Base-by-base conservation (phyloP, 129 eudicot species). In the Escallonia rubra region DNA sequence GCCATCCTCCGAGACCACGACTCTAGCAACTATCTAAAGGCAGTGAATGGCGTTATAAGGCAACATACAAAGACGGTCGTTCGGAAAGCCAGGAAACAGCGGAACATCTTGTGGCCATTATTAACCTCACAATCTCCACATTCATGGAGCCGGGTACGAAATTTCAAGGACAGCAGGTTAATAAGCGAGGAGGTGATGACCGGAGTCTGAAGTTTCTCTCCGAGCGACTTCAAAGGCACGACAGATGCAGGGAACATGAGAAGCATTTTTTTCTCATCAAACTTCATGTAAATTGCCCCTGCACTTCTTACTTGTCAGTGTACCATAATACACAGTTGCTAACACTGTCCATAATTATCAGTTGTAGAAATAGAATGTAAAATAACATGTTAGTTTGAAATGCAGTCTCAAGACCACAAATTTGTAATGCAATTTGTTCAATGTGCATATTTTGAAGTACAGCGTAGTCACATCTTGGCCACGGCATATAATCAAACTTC, bases 1-100 rank as follows among this genome's bases (percentile, higher is more conserved):
- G 84, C 95, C 11, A 89, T 93, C 49, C 72, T 80, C 5, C 80
- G 98, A 76, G 96, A 93, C 85, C 98, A 93, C 42, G 95, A 93
- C 71, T 86, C 95, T 10, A 89, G 91, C 85, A 88, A 88, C 88
- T 93, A 93, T 70, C 63, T 86, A 4, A 92, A 88, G 78, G 96
- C 96, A 5, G 74, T 88, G 43, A 86, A 86, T 52, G 86, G 85
- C 15, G 89, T 86, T 71, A 83, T 88, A 62, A 76, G 90, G 64
- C 83, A 81, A 42, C 82, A 83, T n/a, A 86, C 84, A 43, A 83
- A 81, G 67, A 38, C 38, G 8, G 76, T 55, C 7, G 57, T 57
- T 48, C 78, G 69, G 49, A 56, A 62, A 57, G 70, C 71, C 41
- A 80, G 72, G 67, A 71, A 76, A 64, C 76, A 81, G 63, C 76